Evolutionary conservation across 345 rosid genomes (phyloP), one percentile per base, ranked within the genome.

Genomic region (Salix brachista): DNA sequence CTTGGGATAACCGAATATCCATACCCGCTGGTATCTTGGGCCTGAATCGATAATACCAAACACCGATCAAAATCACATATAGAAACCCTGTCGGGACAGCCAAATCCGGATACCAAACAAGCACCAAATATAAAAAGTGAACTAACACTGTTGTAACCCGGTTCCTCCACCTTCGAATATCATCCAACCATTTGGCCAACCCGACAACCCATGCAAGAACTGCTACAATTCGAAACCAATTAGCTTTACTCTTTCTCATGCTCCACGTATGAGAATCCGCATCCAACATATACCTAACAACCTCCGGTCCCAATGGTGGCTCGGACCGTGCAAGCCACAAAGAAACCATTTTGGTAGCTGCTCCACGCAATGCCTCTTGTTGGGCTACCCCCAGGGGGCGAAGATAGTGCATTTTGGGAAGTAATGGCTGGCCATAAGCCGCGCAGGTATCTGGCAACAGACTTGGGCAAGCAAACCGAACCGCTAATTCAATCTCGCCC

Each of bases 251-350:
- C 84, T 90, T 96, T 72, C 99, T 90, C 97, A 93, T 96, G 92
- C 99, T 96, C 99, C 99, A 96, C 1, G 91, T 37, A 10, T 96
- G 97, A 8, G 98, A 96, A 77, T 96, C 98, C 3, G 98, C 96
- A 79, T 96, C 99, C 85, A 96, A 72, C 98, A 96, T 92, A 84
- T 87, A 96, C 46, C 92, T 75, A 26, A 96, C 98, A 36, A 96
- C 97, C 81, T 96, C 99, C 0, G 85, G 87, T 21, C 97, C 98
- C 66, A 96, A 54, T 0, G 99, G 92, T 0, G 99, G 99, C 71
- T 96, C 99, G 3, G 98, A 93, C 72, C 98, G 79, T 1, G 83
- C 87, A 4, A 96, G 86, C 99, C 99, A 91, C 19, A 77, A 77
- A 2, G 98, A 94, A 67, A 96, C 99, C 97, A 92, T 92, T 75